Conservation (phyloP, 2,329 filamentous ascomycete genomes). For the Neopestalotiopsis rosae region DNA sequence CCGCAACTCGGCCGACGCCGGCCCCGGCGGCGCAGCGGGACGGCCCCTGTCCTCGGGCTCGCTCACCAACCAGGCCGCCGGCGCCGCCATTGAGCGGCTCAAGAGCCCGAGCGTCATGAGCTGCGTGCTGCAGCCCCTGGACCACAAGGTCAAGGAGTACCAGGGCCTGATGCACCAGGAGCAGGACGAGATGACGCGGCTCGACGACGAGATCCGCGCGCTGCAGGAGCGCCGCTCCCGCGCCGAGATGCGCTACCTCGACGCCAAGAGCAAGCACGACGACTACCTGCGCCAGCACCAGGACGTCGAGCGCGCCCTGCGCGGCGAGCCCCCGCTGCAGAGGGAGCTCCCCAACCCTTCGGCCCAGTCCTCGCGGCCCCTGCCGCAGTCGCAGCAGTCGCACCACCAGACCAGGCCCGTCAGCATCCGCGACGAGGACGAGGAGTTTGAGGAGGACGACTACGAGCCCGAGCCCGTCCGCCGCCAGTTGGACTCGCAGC, state of each 20-base stretch:
- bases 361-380: not conserved
- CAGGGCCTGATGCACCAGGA: conserved; percentile 46
- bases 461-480: conserved; percentile 27
- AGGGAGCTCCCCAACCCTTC: not conserved
- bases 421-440: conserved; percentile 27
- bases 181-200: conserved; percentile 45
- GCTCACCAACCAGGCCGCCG: conserved; percentile 20
- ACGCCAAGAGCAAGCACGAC: conserved; percentile 50
- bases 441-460: conserved; percentile 30
- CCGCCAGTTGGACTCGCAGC: conserved; percentile 36
- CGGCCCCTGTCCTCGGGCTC: conserved; percentile 18
- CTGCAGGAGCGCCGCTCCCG: conserved; percentile 47
- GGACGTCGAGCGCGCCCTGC: conserved; percentile 47
- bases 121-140: conserved; percentile 50
- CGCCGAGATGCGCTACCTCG: conserved; percentile 46
- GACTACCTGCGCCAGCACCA: conserved; percentile 48
- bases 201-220: conserved; percentile 48
- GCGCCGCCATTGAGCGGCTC: conserved; percentile 43
- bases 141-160: conserved; percentile 51
- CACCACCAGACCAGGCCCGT: conserved; percentile 24
- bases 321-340: conserved; percentile 38
- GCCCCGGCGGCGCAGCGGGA: not conserved
- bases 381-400: conserved; percentile 19
- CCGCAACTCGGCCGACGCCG: not conserved
- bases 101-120: conserved; percentile 49